These are phyloP conservation scores for Taiozyma onychis DNA, from an alignment of 1,139 yeast species.

Conservation along the genomic window DNA sequence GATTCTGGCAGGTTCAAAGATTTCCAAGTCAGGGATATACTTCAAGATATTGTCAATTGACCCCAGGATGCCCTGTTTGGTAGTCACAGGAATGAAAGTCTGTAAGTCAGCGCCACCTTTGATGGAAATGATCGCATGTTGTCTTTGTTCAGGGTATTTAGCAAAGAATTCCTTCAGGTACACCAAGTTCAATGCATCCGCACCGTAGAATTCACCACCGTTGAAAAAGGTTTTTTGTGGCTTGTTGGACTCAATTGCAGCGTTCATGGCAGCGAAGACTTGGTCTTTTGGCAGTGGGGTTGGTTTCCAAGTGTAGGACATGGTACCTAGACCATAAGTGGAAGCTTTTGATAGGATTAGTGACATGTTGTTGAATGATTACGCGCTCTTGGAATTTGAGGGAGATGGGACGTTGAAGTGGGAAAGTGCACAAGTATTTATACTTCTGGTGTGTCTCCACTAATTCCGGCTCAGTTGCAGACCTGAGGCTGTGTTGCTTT, in stretches of 20 bases:
- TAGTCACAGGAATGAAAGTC: slow-evolving; percentile 42
- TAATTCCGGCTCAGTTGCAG: neutral
- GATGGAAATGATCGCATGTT: slow-evolving; percentile 52
- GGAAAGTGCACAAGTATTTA: neutral
- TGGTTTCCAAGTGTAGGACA: slow-evolving; percentile 47
- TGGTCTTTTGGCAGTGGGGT: slow-evolving; percentile 36
- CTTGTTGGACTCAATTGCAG: slow-evolving; percentile 35
- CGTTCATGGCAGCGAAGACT: slow-evolving; percentile 37
- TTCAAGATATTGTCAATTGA: slow-evolving; percentile 50
- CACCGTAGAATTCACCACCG: slow-evolving; percentile 77
- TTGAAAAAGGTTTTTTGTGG: slow-evolving; percentile 53
- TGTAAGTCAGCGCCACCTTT: slow-evolving; percentile 52
- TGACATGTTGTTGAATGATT: neutral
- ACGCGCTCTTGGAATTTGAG: neutral
- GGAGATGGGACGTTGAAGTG: neutral
- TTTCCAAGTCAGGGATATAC: slow-evolving; percentile 40
- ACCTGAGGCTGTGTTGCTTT: no score
- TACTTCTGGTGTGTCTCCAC: neutral
- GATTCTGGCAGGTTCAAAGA: slow-evolving; percentile 68
- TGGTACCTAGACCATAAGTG: slow-evolving; percentile 26
- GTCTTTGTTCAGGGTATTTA: slow-evolving; percentile 46
- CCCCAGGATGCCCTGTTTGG: slow-evolving; percentile 38
- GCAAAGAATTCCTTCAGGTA: slow-evolving; percentile 52
- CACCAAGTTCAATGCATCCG: slow-evolving; percentile 43
- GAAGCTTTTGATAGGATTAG: slow-evolving; percentile 1